These are phyloP conservation scores for Tricholoma bakamatsutake DNA, from an alignment of 768 basidiomycete genomes.

Conservation along the genomic window DNA sequence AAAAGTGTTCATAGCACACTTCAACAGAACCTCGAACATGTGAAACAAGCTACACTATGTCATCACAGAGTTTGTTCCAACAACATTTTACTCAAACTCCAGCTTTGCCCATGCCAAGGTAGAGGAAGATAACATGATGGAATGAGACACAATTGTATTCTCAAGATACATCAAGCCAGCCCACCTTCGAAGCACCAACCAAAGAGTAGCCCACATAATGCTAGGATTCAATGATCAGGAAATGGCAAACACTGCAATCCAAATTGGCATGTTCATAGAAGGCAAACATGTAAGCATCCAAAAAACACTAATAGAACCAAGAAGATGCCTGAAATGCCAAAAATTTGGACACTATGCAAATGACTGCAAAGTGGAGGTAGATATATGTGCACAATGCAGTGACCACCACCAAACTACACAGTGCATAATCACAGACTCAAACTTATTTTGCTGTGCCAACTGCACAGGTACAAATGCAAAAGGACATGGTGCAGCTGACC, in stretches of 20 bases:
- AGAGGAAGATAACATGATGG: constrained; percentile 13
- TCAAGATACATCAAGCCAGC: constrained; percentile 24
- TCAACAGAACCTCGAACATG: too few relatives aligned
- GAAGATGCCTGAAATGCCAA: not conserved
- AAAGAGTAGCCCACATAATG: constrained; percentile 11
- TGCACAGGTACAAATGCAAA: constrained; percentile 9
- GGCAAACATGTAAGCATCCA: too few relatives aligned
- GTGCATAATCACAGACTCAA: constrained; percentile 9
- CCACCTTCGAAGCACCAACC: constrained; percentile 7
- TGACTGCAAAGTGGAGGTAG: constrained; percentile 4
- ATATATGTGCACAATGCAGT: not conserved
- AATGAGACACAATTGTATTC: not conserved
- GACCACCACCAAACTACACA: constrained; percentile 11
- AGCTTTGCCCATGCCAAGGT: not conserved
- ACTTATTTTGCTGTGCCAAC: constrained; percentile 15
- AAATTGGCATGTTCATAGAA: too few relatives aligned
- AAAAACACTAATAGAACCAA: too few relatives aligned
- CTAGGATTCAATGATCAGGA: too few relatives aligned
- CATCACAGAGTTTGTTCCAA: too few relatives aligned
- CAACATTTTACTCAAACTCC: not conserved
- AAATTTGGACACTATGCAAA: constrained; percentile 15
- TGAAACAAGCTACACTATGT: too few relatives aligned
- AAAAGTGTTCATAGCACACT: too few relatives aligned
- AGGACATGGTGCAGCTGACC: not conserved
- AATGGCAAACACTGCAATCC: too few relatives aligned